Conservation (phyloP, 169 alveolate genomes). For the Ichthyophthirius multifiliis region DNA sequence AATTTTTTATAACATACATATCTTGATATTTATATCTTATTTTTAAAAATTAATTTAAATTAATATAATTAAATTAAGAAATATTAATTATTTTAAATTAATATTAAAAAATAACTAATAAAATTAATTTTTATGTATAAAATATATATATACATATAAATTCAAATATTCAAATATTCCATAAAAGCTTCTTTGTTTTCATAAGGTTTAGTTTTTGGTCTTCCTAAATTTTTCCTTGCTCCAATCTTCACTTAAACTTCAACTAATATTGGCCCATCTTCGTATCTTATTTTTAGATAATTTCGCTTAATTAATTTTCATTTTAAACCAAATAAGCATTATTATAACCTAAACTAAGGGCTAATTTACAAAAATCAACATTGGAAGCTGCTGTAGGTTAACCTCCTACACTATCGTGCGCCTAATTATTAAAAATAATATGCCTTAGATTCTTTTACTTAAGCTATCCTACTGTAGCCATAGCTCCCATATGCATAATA, state of each 20-base stretch:
- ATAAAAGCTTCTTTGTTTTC: conserved; percentile 64
- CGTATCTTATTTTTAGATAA: conserved; percentile 13
- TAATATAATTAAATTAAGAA: no score
- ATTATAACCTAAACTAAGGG: conserved; percentile 64
- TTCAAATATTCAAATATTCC: conserved; percentile 44
- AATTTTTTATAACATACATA: no score
- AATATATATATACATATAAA: not conserved
- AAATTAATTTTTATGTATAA: no score
- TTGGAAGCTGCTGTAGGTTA: conserved; percentile 61
- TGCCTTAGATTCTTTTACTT: conserved; percentile 55
- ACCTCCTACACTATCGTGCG: conserved; percentile 83
- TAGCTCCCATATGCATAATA: conserved; percentile 78
- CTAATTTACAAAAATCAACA: conserved; percentile 53
- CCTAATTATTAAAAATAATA: conserved; percentile 59
- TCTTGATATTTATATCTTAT: no score
- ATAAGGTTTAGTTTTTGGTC: conserved; percentile 71
- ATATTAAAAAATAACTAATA: no score
- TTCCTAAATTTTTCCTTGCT: conserved; percentile 65
- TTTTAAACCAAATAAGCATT: conserved; percentile 45
- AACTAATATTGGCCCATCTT: conserved; percentile 57
- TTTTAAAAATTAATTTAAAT: no score
- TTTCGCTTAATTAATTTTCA: conserved; percentile 47
- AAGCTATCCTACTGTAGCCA: conserved; percentile 53
- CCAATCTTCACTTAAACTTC: conserved; percentile 68
- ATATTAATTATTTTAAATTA: no score